Evolutionary conservation across 441 rosid genomes (phyloP).

Genomic region (Geranium incanum): DNA sequence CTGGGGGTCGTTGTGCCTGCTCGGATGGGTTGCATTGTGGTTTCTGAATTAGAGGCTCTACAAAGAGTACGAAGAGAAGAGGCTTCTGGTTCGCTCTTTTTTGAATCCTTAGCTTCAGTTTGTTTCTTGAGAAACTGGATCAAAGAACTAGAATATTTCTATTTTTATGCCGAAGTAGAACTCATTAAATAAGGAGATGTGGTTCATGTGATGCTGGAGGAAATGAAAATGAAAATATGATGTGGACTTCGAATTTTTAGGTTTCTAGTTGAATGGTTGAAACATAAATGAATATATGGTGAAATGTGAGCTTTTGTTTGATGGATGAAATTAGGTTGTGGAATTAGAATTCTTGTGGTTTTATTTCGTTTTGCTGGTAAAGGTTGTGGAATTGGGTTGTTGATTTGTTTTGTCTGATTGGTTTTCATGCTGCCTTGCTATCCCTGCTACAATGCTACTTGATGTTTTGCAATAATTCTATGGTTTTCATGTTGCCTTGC

Average conservation of each 20-base stretch:
- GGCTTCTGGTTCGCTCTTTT: constrained; percentile 45
- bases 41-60: constrained; percentile 74
- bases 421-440: constrained; percentile 95
- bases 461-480: constrained; percentile 90
- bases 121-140: not conserved
- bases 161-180: too few species aligned
- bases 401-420: constrained; percentile 89
- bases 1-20: constrained; percentile 51
- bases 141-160: too few species aligned
- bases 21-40: constrained; percentile 93
- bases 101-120: not conserved
- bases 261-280: too few species aligned
- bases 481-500: constrained; percentile 13
- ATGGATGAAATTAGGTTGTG: not conserved
- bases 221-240: too few species aligned
- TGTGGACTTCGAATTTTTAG: too few species aligned
- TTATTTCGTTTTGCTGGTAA: constrained; percentile 14
- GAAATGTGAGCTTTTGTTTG: not conserved
- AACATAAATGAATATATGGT: too few species aligned
- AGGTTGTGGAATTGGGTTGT: constrained; percentile 97
- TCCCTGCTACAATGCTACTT: constrained; percentile 60
- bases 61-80: constrained; percentile 96
- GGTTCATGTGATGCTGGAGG: too few species aligned
- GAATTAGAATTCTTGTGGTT: not conserved
- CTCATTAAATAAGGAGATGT: too few species aligned